Evolutionary conservation across 2,329 filamentous ascomycete species (phyloP).

Genomic region (Fusarium sororula): DNA sequence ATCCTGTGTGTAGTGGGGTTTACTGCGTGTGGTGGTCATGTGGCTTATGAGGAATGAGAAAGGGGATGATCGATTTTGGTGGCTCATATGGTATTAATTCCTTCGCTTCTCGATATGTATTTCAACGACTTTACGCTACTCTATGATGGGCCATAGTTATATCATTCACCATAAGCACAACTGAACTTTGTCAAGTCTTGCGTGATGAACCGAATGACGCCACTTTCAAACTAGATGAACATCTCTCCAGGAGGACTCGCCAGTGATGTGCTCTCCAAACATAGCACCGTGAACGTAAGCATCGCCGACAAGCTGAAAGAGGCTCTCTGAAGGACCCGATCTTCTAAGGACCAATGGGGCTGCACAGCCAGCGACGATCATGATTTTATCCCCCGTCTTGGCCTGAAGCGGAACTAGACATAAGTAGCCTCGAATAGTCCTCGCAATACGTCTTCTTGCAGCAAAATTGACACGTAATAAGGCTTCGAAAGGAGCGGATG

Average conservation of each 20-base stretch:
- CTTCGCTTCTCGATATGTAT: constrained; percentile 35
- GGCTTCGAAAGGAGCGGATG: constrained; percentile 27
- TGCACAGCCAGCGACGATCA: neutral
- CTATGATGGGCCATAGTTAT: constrained; percentile 3
- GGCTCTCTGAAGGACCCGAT: constrained; percentile 9
- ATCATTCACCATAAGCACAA: neutral
- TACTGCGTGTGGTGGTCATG: constrained; percentile 8
- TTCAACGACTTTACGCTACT: constrained; percentile 22
- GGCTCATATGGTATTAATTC: constrained; percentile 28
- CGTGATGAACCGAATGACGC: neutral
- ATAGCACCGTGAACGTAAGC: constrained; percentile 29
- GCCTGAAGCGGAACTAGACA: constrained; percentile 30
- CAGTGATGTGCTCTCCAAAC: constrained; percentile 27
- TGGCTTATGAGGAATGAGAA: neutral
- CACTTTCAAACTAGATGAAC: constrained; percentile 5
- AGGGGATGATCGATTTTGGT: constrained; percentile 26
- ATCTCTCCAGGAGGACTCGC: constrained; percentile 19
- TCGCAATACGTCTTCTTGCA: constrained; percentile 26
- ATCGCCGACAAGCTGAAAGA: constrained; percentile 24
- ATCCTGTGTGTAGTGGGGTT: constrained; percentile 16
- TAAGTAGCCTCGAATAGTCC: constrained; percentile 29
- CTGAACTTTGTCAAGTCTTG: neutral
- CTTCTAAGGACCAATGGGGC: constrained; percentile 26
- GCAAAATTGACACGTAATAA: constrained; percentile 17
- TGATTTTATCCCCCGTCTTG: constrained; percentile 10